phyloP scores from a whole-genome alignment of 2,329 filamentous ascomycete genomes.

The Nannizzia gypsea region DNA sequence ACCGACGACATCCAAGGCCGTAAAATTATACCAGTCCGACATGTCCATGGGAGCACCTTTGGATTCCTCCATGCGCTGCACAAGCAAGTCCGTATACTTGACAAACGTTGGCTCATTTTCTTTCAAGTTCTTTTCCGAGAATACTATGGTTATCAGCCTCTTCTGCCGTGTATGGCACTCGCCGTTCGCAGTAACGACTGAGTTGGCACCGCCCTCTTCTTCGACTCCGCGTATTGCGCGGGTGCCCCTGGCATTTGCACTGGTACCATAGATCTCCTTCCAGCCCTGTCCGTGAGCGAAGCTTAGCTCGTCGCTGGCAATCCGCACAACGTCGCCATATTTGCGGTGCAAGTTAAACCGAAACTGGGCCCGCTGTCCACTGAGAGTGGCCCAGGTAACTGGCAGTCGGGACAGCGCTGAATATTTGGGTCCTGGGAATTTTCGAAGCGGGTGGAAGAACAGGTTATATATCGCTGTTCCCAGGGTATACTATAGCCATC shows the following conservation, averaged over 20 bases:
- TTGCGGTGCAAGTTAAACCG: conserved; percentile 16
- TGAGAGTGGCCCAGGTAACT: conserved; percentile 7
- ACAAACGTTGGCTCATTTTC: conserved; percentile 29
- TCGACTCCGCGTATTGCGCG: conserved; percentile 9
- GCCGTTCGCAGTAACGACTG: conserved; percentile 15
- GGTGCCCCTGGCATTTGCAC: background rate
- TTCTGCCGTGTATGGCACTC: conserved; percentile 21
- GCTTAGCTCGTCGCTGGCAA: conserved; percentile 20
- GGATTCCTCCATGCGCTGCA: conserved; percentile 7
- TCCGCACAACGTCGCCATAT: conserved; percentile 22
- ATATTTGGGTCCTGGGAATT: conserved; percentile 17
- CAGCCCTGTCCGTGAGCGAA: conserved; percentile 19
- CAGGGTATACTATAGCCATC: background rate
- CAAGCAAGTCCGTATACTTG: conserved; percentile 17
- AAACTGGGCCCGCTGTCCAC: conserved; percentile 9
- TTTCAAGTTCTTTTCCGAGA: conserved; percentile 33
- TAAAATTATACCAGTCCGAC: conserved; percentile 17
- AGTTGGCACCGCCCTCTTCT: conserved; percentile 3
- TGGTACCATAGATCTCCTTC: conserved; percentile 21
- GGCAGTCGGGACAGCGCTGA: conserved; percentile 13
- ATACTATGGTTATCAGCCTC: conserved; percentile 28
- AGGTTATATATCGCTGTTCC: conserved; percentile 12
- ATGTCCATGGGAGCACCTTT: conserved; percentile 13
- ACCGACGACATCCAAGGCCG: conserved; percentile 19
- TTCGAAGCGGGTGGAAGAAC: conserved; percentile 19